Evolutionary conservation across 2,329 filamentous ascomycete genomes (phyloP), one percentile per base, ranked within the genome.

Genomic region (Dothideomycetidae sp.): DNA sequence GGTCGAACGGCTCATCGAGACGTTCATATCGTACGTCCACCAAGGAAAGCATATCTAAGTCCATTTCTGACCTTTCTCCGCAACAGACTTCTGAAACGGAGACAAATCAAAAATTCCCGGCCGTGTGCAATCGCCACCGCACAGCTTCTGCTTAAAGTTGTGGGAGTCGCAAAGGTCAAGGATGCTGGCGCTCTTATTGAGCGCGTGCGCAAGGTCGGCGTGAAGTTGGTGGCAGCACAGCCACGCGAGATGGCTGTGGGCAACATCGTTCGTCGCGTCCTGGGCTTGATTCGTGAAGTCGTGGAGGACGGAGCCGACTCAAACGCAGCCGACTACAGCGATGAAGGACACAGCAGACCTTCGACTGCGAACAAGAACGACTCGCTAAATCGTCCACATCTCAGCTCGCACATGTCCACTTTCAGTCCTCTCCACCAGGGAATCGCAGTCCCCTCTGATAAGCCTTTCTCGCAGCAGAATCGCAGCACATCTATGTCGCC

Each of bases 61-160:
- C 5, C 26, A 63, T 29, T 58, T 46, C 23, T 61, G 51, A 0
- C 57, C 62, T n/a, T 62, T 55, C 18, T 53, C 52, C 12, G 55
- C 44, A 2, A 71, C 49, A 90, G 83, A 36, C 75, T 94, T 13
- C 71, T 98, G 46, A 94, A 93, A 60, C 71, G 86, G 55, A 71
- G 86, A 50, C 88, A 96, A 55, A 93, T 98, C 52, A 75, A 73
- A 44, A 83, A 83, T 47, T 83, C 86, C 32, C 76, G 90, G 57
- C 75, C 81, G 57, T 94, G 86, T 61, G 90, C 90, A 40, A 75
- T 90, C 42, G 86, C 86, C 43, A 96, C 88, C 2, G 82, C 86
- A 14, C 81, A 92, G 50, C 75, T 96, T 17, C 75, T 98, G 30
- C 73, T 85, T 36, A 80, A 83, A 43, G 81, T 94, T 14, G 82